Evolutionary conservation across 2,329 filamentous ascomycete genomes (phyloP), one percentile per base, ranked within the genome.

Genomic region (Spiromastix sp.): DNA sequence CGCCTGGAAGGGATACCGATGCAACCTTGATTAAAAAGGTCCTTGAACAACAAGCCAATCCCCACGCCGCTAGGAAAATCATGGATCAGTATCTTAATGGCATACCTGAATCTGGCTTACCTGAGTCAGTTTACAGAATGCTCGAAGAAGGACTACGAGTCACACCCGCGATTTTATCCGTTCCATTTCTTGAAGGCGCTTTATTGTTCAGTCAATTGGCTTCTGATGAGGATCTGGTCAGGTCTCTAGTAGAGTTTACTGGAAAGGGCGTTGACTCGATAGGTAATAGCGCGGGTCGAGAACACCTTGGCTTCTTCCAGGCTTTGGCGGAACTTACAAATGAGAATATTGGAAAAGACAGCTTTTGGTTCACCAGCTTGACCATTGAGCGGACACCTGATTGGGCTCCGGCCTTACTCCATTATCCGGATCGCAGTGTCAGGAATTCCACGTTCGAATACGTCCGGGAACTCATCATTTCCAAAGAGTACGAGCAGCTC

Each of bases 31-130:
- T 80, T 16, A 74, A 77, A 49, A 84, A 81, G 51, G 63, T 86
- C 17, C 63, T 86, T 18, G 62, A 64, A 13, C 65, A 81, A 32
- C 70, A 79, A 42, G 72, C 79, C 48, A 77, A 75, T 36, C 54
- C 57, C 0, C 42, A 50, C 2, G 62, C 64, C 2, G 74, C 71
- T 2, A 63, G 70, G 32, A 60, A 57, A 9, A 79, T 86, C 34
- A 52, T 86, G 32, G 57, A 56, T 24, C 61, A 67, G 3, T 63
- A 85, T 22, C 57, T 82, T 27, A 56, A 61, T n/a, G 53, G 46
- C 17, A 68, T 71, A 37, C 54, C 61, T 1, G 47, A 60, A 5
- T 66, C 77, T 54, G 72, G 76, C 28, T 32, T 58, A 17, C 43
- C 56, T 22, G 45, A 54, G 0, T 60, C 64, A 29, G 61, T 85